phyloP scores from a whole-genome alignment of 1,139 yeast species.

The Hemisphaericaspora lyxosophila region DNA sequence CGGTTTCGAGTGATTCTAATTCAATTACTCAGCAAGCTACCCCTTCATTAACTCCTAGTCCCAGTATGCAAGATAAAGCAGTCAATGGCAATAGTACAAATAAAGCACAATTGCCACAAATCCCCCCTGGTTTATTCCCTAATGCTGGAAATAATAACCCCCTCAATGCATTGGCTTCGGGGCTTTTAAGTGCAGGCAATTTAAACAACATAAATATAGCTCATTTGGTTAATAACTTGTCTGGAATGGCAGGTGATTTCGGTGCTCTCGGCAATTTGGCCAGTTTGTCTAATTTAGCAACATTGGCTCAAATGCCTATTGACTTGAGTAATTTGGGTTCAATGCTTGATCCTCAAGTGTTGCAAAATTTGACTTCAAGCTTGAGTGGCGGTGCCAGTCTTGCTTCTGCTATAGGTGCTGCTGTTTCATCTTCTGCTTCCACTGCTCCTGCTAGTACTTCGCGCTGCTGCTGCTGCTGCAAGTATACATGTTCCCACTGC shows the following conservation, averaged over 20 bases:
- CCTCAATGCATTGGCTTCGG: conserved; percentile 14
- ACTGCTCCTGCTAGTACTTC: conserved; percentile 1
- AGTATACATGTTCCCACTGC: background rate
- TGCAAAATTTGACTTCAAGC: conserved; percentile 5
- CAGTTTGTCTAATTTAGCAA: conserved; percentile 41
- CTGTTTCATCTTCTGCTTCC: conserved; percentile 5
- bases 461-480: conserved; percentile 7
- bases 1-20: conserved; percentile 1
- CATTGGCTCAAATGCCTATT: conserved; percentile 46
- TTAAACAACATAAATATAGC: conserved; percentile 45
- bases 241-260: conserved; percentile 21
- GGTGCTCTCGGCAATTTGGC: conserved; percentile 43
- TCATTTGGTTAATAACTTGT: conserved; percentile 44
- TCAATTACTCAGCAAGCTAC: conserved; percentile 22
- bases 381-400: conserved; percentile 2
- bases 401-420: conserved; percentile 5
- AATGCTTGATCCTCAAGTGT: conserved; percentile 24
- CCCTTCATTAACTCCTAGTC: conserved; percentile 22
- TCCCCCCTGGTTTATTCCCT: conserved; percentile 2
- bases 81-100: background rate
- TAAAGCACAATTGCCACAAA: background rate
- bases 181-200: conserved; percentile 43
- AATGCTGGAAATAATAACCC: conserved; percentile 9
- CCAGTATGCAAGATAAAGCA: conserved; percentile 5
- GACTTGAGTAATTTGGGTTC: conserved; percentile 40